Evolutionary conservation across 805 yeast genomes (phyloP).

Genomic region (Wickerhamiella siamensis): DNA sequence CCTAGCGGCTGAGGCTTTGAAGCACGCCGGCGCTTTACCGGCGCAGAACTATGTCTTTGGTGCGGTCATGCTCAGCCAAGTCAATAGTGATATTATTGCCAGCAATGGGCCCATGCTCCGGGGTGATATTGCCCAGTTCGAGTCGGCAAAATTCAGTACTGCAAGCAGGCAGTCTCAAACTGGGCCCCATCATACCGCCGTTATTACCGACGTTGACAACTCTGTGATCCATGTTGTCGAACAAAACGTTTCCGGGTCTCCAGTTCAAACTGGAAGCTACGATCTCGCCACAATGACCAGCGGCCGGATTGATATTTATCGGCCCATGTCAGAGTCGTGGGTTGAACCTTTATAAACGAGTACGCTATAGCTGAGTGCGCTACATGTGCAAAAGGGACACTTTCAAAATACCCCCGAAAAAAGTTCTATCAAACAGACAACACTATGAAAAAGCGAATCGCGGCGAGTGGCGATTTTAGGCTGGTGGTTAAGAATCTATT

Average conservation of each 20-base stretch:
- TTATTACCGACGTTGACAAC: conserved; percentile 19
- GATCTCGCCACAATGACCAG: conserved; percentile 18
- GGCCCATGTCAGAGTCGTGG: conserved; percentile 25
- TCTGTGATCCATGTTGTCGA: conserved; percentile 15
- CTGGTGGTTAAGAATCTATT: no score
- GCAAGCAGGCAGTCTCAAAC: conserved; percentile 3
- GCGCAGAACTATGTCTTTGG: conserved; percentile 24
- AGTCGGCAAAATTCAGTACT: conserved; percentile 18
- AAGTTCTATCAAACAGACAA: no score
- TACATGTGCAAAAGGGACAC: no score
- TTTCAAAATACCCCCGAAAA: no score
- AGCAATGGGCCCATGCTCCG: conserved; percentile 19
- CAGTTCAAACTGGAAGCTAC: conserved; percentile 17
- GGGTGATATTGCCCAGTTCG: conserved; percentile 27
- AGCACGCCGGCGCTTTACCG: conserved; percentile 15
- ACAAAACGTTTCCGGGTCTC: conserved; percentile 11
- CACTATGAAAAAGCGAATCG: no score
- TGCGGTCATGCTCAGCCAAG: conserved; percentile 16
- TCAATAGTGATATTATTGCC: conserved; percentile 7
- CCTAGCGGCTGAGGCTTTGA: conserved; percentile 25
- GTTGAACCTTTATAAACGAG: conserved; percentile 16
- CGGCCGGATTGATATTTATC: conserved; percentile 22
- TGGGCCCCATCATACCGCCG: conserved; percentile 26
- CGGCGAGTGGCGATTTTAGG: no score
- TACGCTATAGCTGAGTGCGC: no score